Percentiles rank a stretch among this genome's conserved stretches.
phyloP scores from a whole-genome alignment of 495 filamentous ascomycete genomes.

The Jackrogersella multiformis region DNA sequence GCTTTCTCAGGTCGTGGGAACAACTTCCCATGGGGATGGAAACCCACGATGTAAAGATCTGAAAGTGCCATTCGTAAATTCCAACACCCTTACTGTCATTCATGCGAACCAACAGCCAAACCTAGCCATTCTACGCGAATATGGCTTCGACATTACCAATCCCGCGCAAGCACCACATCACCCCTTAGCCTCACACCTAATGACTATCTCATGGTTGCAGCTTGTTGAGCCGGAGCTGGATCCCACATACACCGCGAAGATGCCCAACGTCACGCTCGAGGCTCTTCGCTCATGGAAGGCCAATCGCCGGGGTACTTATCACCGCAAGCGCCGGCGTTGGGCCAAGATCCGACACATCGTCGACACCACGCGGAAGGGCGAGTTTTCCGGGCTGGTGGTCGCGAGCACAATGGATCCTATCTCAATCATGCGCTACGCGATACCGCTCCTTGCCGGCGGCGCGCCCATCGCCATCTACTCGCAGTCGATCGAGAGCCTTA shows the following conservation, averaged over 20 bases:
- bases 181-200: slow-evolving; percentile 82
- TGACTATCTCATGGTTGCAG: slow-evolving; percentile 89
- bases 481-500: slow-evolving; percentile 78
- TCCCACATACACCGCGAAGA: slow-evolving; percentile 69
- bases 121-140: slow-evolving; percentile 84
- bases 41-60: slow-evolving; percentile 49
- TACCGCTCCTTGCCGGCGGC: slow-evolving; percentile 84
- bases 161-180: slow-evolving; percentile 69
- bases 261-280: slow-evolving; percentile 61
- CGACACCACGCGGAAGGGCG: slow-evolving; percentile 75
- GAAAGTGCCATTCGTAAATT: slow-evolving; percentile 59
- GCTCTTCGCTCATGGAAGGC: slow-evolving; percentile 72
- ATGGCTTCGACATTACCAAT: slow-evolving; percentile 75
- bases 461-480: slow-evolving; percentile 87
- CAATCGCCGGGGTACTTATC: slow-evolving; percentile 80
- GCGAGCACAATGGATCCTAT: slow-evolving; percentile 81
- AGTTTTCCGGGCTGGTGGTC: slow-evolving; percentile 83
- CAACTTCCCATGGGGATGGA: slow-evolving; percentile 18
- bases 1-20: slow-evolving; percentile 17
- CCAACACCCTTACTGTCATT: slow-evolving; percentile 87
- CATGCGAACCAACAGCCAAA: slow-evolving; percentile 93
- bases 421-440: slow-evolving; percentile 73
- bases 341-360: slow-evolving; percentile 71
- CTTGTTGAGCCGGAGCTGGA: slow-evolving; percentile 79
- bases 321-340: slow-evolving; percentile 87